These are phyloP conservation scores for Bretschneidera sinensis DNA, from an alignment of 345 rosid species.

Conservation along the genomic window DNA sequence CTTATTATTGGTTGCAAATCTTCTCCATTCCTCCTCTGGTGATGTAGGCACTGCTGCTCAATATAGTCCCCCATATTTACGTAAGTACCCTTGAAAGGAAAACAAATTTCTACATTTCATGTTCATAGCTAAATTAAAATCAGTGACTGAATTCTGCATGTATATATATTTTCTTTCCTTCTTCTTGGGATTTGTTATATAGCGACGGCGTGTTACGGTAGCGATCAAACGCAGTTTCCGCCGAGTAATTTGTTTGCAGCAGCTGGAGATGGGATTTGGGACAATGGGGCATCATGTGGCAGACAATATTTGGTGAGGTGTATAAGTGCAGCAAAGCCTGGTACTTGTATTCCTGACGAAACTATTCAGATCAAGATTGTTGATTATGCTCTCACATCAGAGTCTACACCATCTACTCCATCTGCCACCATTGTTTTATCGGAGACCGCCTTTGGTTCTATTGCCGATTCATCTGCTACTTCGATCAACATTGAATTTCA, in stretches of 20 bases:
- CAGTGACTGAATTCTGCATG: neutral
- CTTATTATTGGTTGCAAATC: neutral
- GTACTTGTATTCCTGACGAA: conserved; percentile 29
- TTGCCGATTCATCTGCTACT: conserved; percentile 29
- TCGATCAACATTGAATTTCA: conserved; percentile 48
- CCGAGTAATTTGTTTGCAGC: conserved; percentile 55
- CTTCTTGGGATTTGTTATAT: neutral
- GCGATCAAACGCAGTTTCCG: conserved; percentile 46
- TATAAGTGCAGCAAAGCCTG: conserved; percentile 37
- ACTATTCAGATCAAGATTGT: conserved; percentile 50
- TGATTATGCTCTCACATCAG: conserved; percentile 27
- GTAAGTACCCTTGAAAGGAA: conserved; percentile 36
- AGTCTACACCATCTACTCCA: conserved; percentile 7
- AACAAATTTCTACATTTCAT: neutral
- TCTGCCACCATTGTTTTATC: conserved; percentile 51
- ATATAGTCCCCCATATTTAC: conserved; percentile 46
- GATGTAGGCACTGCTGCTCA: conserved; percentile 50
- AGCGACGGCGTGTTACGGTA: conserved; percentile 45
- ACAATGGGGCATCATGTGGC: conserved; percentile 63
- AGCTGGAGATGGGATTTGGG: conserved; percentile 72
- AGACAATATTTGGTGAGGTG: conserved; percentile 57
- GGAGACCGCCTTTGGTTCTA: conserved; percentile 35
- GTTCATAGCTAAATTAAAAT: no score
- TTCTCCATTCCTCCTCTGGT: conserved; percentile 6
- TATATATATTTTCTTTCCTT: neutral